Base-by-base conservation (phyloP, 306 rosid genomes). In the Rosa persica region DNA sequence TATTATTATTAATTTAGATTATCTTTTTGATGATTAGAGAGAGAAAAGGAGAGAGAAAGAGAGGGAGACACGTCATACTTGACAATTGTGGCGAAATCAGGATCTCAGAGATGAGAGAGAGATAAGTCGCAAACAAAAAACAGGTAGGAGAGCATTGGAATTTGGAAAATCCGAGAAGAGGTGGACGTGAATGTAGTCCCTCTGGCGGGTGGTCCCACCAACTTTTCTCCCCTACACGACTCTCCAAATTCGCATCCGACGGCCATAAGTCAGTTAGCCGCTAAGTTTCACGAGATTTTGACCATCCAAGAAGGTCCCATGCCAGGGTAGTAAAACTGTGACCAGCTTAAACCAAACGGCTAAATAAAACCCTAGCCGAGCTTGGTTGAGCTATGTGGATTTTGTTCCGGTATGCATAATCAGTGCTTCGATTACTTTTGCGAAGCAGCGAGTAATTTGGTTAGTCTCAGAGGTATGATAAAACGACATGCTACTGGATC, bases 251-350 rank as follows among this genome's bases (percentile, higher is more conserved):
- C 38, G 15, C 4, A 82, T 79, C 73, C 0, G 11, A 49, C 82
- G 80, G 74, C 67, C 43, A 43, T 48, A 57, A 49, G 62, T 60
- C 17, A 25, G 60, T 39, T 13, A 48, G 19, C 66, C 55, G 27
- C 68, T 54, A 67, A 4, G 52, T n/a, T 75, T 67, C 82, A 75
- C 68, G 55, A 81, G 42, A 60, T 67, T 66, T 77, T 78, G 70
- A 74, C 51, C 74, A 4, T 25, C 40, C 0, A 40, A 1, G 8
- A 1, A 40, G 8, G 5, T 40, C 44, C 44, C 44, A 40, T 40
- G 44, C 9, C 44, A 6, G 8, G 8, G 44, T 40, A 40, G 44
- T 40, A 40, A 6, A 40, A 40, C 9, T 5, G 44, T 47, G 34
- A 30, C 34, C 2, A 30, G 34, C 34, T 30, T 30, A 30, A 30